Conservation (phyloP, 192 early-diverging fungal genomes). For the Globomyces pollinis-pini region DNA sequence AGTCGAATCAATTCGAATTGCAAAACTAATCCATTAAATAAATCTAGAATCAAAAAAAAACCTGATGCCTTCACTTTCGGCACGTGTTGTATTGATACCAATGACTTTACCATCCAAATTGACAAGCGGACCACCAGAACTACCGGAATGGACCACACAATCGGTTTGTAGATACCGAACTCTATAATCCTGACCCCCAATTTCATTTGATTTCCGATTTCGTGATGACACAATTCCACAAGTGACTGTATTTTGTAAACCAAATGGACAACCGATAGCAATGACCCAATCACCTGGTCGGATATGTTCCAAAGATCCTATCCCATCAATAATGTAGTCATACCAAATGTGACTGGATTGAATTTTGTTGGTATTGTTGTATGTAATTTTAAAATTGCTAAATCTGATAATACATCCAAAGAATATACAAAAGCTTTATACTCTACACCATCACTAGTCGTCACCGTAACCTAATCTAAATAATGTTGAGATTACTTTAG, state of each 20-base stretch:
- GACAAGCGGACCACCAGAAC: constrained; percentile 42
- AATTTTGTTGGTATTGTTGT: not conserved
- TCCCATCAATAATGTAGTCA: too few species aligned
- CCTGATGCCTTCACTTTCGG: constrained; percentile 39
- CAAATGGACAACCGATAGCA: constrained; percentile 45
- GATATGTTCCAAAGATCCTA: too few species aligned
- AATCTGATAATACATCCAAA: constrained; percentile 34
- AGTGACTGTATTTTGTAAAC: constrained; percentile 43
- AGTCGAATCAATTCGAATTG: constrained; percentile 37
- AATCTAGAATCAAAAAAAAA: constrained; percentile 8
- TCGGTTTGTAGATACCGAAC: constrained; percentile 49
- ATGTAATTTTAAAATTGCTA: constrained; percentile 29
- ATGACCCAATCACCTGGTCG: constrained; percentile 37
- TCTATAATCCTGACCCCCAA: constrained; percentile 29
- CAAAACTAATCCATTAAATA: constrained; percentile 30
- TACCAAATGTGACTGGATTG: constrained; percentile 15
- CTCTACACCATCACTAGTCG: constrained; percentile 26
- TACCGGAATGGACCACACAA: constrained; percentile 43
- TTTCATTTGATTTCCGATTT: constrained; percentile 25
- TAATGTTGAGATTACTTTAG: constrained; percentile 10
- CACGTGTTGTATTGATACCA: constrained; percentile 36
- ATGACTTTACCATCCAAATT: constrained; percentile 43
- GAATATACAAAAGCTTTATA: constrained; percentile 28
- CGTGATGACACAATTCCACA: constrained; percentile 38
- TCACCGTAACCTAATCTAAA: constrained; percentile 8